phyloP scores from a whole-genome alignment of 352 stramenopile genomes.

The Phytophthora rubi region DNA sequence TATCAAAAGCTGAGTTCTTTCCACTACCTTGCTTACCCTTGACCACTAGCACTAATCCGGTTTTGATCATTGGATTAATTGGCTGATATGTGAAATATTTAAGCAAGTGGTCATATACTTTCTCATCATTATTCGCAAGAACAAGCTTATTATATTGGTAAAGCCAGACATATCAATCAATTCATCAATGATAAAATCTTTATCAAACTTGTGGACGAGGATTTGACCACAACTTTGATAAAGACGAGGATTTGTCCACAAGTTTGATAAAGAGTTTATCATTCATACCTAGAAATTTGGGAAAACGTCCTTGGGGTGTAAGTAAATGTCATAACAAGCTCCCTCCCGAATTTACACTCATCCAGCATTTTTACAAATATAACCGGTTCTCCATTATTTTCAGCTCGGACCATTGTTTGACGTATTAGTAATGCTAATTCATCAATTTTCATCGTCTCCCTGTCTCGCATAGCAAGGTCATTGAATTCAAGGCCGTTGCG shows the following conservation, averaged over 20 bases:
- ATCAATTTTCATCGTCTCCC: too few species aligned
- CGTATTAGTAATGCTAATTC: too few species aligned
- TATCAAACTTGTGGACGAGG: background rate
- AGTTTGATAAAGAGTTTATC: too few species aligned
- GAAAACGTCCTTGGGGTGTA: too few species aligned
- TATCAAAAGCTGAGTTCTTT: background rate
- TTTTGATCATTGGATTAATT: background rate
- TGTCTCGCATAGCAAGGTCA: too few species aligned
- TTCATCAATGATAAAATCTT: background rate
- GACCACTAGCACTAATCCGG: background rate
- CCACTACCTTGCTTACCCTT: background rate
- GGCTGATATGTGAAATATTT: background rate
- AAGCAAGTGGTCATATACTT: background rate
- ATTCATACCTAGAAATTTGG: too few species aligned
- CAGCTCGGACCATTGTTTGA: background rate
- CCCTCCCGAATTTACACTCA: background rate
- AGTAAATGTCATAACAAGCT: too few species aligned
- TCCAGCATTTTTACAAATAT: background rate
- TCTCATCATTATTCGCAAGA: background rate
- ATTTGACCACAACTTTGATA: too few species aligned
- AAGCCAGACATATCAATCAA: too few species aligned
- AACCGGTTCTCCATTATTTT: background rate
- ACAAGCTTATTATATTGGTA: too few species aligned
- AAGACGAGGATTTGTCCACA: too few species aligned
- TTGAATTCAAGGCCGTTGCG: too few species aligned